These are phyloP conservation scores for Alternaria triticimaculans DNA, from an alignment of 2,329 filamentous ascomycete genomes.

Conservation along the genomic window DNA sequence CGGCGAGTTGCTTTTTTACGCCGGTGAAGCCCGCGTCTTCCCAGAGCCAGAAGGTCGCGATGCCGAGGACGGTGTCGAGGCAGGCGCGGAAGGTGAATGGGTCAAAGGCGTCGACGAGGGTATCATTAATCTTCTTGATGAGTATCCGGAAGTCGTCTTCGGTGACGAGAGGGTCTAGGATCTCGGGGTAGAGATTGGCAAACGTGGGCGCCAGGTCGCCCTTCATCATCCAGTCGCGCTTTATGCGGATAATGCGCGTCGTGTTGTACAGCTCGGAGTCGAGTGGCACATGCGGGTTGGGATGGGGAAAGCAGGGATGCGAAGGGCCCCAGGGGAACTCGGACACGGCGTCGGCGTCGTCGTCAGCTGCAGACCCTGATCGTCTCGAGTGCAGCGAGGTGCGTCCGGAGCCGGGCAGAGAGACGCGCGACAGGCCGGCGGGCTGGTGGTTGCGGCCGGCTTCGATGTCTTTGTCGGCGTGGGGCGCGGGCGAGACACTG, in stretches of 20 bases:
- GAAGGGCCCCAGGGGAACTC: constrained; percentile 89
- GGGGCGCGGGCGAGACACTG: constrained; percentile 14
- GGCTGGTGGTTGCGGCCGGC: constrained; percentile 21
- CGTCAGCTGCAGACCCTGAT: constrained; percentile 41
- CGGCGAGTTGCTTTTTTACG: constrained; percentile 73
- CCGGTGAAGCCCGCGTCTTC: constrained; percentile 83
- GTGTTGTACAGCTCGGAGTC: constrained; percentile 74
- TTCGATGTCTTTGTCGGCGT: constrained; percentile 34
- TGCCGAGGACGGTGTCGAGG: constrained; percentile 77
- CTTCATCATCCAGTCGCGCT: constrained; percentile 86
- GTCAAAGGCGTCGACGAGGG: constrained; percentile 78
- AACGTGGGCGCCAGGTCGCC: constrained; percentile 93
- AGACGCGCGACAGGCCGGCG: constrained; percentile 20
- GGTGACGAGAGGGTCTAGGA: constrained; percentile 82
- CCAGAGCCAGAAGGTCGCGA: constrained; percentile 92
- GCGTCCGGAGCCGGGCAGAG: constrained; percentile 37
- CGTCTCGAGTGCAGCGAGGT: constrained; percentile 36
- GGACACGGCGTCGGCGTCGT: constrained; percentile 41
- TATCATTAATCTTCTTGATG: constrained; percentile 80
- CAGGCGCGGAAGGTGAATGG: constrained; percentile 80
- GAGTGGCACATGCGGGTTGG: constrained; percentile 87
- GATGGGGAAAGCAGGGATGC: constrained; percentile 92
- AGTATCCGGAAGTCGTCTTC: constrained; percentile 87
- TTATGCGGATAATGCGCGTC: constrained; percentile 90
- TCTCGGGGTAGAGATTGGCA: constrained; percentile 94